A percentile compares a stretch with the other conserved stretches of the same genome.
These are phyloP conservation scores for Voacanga thouarsii DNA, from an alignment of 257 asterid genomes.

Conservation along the genomic window DNA sequence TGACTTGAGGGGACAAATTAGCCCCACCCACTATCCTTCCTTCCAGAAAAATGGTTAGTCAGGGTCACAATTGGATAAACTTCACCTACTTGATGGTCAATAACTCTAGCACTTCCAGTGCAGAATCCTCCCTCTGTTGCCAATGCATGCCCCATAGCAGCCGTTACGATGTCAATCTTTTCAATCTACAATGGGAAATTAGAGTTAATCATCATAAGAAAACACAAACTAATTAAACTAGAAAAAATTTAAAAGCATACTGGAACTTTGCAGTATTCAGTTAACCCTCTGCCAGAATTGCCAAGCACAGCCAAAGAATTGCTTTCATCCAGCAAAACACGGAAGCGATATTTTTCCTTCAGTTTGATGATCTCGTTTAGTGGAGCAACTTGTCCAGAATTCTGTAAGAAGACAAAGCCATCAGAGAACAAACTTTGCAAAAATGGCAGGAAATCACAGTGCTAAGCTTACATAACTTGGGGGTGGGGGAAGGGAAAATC, in stretches of 20 bases:
- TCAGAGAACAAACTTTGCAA: background rate
- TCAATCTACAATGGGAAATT: constrained; percentile 52
- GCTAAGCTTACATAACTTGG: background rate
- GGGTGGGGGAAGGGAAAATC: background rate
- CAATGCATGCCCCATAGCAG: constrained; percentile 96
- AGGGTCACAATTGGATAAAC: constrained; percentile 15
- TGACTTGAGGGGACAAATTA: background rate
- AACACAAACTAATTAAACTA: constrained; percentile 17
- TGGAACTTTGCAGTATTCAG: constrained; percentile 72
- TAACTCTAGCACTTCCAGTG: constrained; percentile 87
- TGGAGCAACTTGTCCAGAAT: constrained; percentile 94
- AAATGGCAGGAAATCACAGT: background rate
- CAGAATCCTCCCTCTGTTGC: constrained; percentile 99
- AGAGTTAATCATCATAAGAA: constrained; percentile 13
- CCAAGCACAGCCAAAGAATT: constrained; percentile 95
- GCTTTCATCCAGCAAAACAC: constrained; percentile 87
- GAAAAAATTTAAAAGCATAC: constrained; percentile 41
- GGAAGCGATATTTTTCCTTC: constrained; percentile 85
- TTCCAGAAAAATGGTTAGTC: background rate
- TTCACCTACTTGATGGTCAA: constrained; percentile 81
- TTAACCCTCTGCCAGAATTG: constrained; percentile 81
- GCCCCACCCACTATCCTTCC: background rate
- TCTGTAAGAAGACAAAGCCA: constrained; percentile 40
- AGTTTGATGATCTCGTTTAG: constrained; percentile 73
- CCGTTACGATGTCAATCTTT: constrained; percentile 82